phyloP scores from a whole-genome alignment of 1,284 basidiomycete genomes.

The Stereum hirsutum region DNA sequence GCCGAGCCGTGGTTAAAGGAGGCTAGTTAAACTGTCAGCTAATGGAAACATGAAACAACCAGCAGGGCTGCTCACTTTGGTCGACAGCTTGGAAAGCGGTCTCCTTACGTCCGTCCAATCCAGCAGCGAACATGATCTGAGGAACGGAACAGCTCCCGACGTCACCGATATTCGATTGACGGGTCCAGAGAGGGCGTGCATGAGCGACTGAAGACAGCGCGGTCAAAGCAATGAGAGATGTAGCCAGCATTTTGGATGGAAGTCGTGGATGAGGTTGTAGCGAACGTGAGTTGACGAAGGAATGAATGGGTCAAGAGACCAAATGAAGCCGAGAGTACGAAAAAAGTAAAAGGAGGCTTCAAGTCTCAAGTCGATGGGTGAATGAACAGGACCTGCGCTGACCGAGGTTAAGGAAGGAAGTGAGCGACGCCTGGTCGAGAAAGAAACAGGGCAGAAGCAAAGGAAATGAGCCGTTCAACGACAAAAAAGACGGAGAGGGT shows the following conservation, averaged over 20 bases:
- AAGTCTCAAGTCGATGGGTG: not conserved
- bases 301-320: slow-evolving; percentile 15
- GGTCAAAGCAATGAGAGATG: slow-evolving; percentile 27
- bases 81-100: slow-evolving; percentile 43
- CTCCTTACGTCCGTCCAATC: slow-evolving; percentile 50
- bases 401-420: slow-evolving; percentile 19
- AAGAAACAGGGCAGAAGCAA: slow-evolving; percentile 23
- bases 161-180: slow-evolving; percentile 21
- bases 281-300: too few species aligned
- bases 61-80: slow-evolving; percentile 21
- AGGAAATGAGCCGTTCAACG: slow-evolving; percentile 41
- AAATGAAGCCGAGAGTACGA: slow-evolving; percentile 15
- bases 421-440: slow-evolving; percentile 36
- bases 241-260: slow-evolving; percentile 33
- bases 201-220: slow-evolving; percentile 26
- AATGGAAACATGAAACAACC: slow-evolving; percentile 4
- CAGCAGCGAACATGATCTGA: slow-evolving; percentile 49
- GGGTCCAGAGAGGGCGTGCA: slow-evolving; percentile 30
- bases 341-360: slow-evolving; percentile 11
- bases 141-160: slow-evolving; percentile 37
- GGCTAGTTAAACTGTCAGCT: slow-evolving; percentile 16
- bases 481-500: too few species aligned
- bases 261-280: not conserved
- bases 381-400: slow-evolving; percentile 18
- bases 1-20: slow-evolving; percentile 44